Percentiles rank a stretch among this genome's conserved stretches.
These are phyloP conservation scores for Diutina sp. DNA, from an alignment of 1,139 yeast species.

Conservation along the genomic window DNA sequence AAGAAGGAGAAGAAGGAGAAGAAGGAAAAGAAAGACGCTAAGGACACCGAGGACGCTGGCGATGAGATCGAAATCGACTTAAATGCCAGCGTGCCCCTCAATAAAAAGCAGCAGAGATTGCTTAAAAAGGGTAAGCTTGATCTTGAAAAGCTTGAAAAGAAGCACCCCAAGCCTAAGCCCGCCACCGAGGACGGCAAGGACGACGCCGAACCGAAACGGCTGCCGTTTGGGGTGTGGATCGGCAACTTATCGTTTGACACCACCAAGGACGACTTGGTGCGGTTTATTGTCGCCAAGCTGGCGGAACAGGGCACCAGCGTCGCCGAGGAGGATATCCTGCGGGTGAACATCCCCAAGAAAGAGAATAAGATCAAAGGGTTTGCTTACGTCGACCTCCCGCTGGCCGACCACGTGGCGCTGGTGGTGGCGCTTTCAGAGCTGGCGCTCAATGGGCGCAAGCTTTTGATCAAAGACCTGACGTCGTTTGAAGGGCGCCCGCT, in stretches of 20 bases:
- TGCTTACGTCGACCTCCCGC: constrained; percentile 79
- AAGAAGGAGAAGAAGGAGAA: constrained; percentile 6
- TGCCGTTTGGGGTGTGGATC: constrained; percentile 78
- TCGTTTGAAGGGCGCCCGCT: constrained; percentile 87
- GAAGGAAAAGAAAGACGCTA: constrained; percentile 5
- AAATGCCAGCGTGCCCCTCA: constrained; percentile 65
- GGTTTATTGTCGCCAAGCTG: constrained; percentile 55
- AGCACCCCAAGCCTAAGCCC: constrained; percentile 33
- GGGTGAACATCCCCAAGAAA: constrained; percentile 58
- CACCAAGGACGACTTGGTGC: constrained; percentile 55
- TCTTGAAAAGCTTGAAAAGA: constrained; percentile 40
- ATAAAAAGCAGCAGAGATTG: constrained; percentile 83
- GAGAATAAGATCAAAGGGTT: constrained; percentile 67
- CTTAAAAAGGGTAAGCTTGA: constrained; percentile 70
- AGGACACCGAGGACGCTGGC: not conserved
- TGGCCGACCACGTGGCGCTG: constrained; percentile 45
- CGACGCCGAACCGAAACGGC: constrained; percentile 20
- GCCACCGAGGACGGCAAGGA: constrained; percentile 18
- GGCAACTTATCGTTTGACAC: constrained; percentile 89
- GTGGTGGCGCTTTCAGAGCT: constrained; percentile 62
- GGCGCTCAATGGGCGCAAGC: constrained; percentile 68
- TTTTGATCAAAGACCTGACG: constrained; percentile 69
- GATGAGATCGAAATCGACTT: constrained; percentile 65
- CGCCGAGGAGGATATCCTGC: constrained; percentile 35
- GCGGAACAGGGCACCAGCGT: constrained; percentile 19